Evolutionary conservation across 345 rosid genomes (phyloP), one percentile per base, ranked within the genome.

Genomic region (Microthlaspi erraticum): DNA sequence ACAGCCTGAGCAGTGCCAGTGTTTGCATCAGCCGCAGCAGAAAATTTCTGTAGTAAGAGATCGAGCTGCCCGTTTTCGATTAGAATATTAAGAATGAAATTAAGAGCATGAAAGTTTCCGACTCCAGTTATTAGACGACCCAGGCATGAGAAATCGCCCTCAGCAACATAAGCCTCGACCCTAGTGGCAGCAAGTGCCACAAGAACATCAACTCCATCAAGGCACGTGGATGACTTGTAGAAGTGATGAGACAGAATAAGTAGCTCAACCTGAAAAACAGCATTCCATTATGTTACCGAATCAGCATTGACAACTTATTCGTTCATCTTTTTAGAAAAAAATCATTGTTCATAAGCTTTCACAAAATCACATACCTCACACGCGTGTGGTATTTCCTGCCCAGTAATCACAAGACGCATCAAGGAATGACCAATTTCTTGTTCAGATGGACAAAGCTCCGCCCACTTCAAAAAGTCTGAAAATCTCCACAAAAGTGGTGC

Each of bases 181-280:
- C 96, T 86, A 63, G 96, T 89, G 42, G 99, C 92, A 73, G 99
- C 98, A 77, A 94, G 96, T 72, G 99, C 86, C 53, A 91, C 95
- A 68, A 94, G 97, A 74, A 94, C 96, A 84, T 94, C 99, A 67
- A 94, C 99, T 72, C 97, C 99, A 80, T 94, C 99, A 51, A 91
- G 91, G 92, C 99, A 94, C 7, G 93, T 90, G 50, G 99, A 94
- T 56, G 97, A 94, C 81, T 89, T 88, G 86, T 91, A 94, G 84
- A 88, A 91, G 82, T 94, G 97, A 83, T 94, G 98, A 14, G 97
- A 91, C 54, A 94, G 82, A 80, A 94, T 94, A 71, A 91, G 98
- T 62, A 94, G 92, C 82, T 94, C 99, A 58, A 94, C 98, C 99
- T 94, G 93, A 26, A 34, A 60, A 23, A 62, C 45, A 64, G 54